Evolutionary conservation across 352 stramenopile genomes (phyloP).

Genomic region (Aphanomyces stellatus): DNA sequence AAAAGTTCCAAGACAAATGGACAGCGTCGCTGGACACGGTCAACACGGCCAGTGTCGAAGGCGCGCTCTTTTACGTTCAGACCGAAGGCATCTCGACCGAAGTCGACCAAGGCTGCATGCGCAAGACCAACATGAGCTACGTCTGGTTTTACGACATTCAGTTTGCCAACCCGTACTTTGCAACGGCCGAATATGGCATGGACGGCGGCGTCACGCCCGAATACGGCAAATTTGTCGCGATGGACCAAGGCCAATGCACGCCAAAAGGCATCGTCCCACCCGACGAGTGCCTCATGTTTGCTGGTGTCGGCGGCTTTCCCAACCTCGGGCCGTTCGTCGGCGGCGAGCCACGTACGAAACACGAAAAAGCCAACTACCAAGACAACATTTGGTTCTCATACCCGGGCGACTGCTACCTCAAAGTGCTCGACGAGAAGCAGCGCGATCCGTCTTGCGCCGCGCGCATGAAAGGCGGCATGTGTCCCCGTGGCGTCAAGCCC

Average conservation of each 20-base stretch:
- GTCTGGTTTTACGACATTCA: slow-evolving; percentile 16
- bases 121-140: slow-evolving; percentile 20
- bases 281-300: slow-evolving; percentile 23
- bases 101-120: background rate
- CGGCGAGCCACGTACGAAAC: slow-evolving; percentile 24
- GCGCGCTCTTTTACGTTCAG: slow-evolving; percentile 16
- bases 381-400: slow-evolving; percentile 25
- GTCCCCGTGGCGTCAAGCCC: slow-evolving; percentile 19
- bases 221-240: slow-evolving; percentile 7
- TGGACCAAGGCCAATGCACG: slow-evolving; percentile 23
- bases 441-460: slow-evolving; percentile 1
- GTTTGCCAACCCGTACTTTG: slow-evolving; percentile 5
- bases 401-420: slow-evolving; percentile 12
- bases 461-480: slow-evolving; percentile 20
- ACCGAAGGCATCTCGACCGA: slow-evolving; percentile 23
- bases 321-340: slow-evolving; percentile 22
- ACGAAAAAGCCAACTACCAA: slow-evolving; percentile 32
- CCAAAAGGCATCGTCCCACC: slow-evolving; percentile 16
- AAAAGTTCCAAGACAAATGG: slow-evolving; percentile 15
- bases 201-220: slow-evolving; percentile 26
- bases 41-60: slow-evolving; percentile 20
- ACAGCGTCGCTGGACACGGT: slow-evolving; percentile 12
- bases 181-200: slow-evolving; percentile 3
- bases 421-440: background rate
- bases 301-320: slow-evolving; percentile 32